Conservation (phyloP, 176 grass and related monocot genomes). For the Aegilops longissima region DNA sequence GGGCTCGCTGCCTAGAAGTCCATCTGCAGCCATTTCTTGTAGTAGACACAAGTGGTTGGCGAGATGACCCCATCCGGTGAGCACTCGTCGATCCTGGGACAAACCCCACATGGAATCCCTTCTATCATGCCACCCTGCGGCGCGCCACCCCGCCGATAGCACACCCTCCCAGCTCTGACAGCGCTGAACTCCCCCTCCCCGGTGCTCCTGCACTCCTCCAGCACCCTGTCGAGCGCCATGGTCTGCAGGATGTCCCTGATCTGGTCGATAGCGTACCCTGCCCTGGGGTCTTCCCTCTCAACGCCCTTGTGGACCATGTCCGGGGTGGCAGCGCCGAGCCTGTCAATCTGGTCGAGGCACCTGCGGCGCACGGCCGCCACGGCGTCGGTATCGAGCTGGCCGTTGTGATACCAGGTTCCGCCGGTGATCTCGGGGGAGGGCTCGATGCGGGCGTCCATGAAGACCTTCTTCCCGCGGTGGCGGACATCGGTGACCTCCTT, state of each 20-base stretch:
- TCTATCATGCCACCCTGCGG: conserved; percentile 42
- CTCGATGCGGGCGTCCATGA: conserved; percentile 59
- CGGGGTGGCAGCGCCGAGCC: conserved; percentile 34
- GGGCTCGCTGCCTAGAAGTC: conserved; percentile 57
- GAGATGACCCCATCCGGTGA: conserved; percentile 59
- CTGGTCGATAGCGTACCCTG: conserved; percentile 30
- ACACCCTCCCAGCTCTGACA: conserved; percentile 37
- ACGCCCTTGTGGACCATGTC: conserved; percentile 45
- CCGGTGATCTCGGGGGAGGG: conserved; percentile 59
- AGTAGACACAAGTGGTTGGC: conserved; percentile 61
- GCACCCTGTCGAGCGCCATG: conserved; percentile 60
- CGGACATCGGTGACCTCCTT: conserved; percentile 53
- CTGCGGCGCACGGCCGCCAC: conserved; percentile 38
- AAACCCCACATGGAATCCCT: conserved; percentile 66
- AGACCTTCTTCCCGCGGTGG: conserved; percentile 50
- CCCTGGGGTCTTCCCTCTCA: conserved; percentile 15
- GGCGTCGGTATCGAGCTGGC: conserved; percentile 47
- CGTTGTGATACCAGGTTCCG: conserved; percentile 62
- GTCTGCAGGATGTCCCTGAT: conserved; percentile 51
- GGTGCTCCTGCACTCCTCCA: conserved; percentile 63
- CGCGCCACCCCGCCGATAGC: conserved; percentile 36
- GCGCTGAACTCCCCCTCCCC: conserved; percentile 49
- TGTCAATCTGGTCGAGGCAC: conserved; percentile 51
- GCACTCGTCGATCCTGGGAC: conserved; percentile 65
- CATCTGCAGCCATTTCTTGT: conserved; percentile 63